These are phyloP conservation scores for Zymoseptoria brevis DNA, from an alignment of 2,329 filamentous ascomycete genomes.

Conservation along the genomic window DNA sequence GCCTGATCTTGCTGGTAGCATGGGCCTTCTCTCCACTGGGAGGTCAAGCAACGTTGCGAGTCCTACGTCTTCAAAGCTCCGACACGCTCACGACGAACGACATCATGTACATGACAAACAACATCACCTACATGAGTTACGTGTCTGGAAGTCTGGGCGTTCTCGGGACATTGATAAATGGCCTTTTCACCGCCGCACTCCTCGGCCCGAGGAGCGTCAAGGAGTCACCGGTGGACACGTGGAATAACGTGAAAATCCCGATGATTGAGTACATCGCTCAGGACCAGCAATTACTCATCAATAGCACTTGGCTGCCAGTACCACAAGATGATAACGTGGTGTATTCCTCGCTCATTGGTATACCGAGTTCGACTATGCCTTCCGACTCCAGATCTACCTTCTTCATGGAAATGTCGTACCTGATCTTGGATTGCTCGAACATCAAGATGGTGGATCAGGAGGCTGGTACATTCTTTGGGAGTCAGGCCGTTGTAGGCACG, in stretches of 20 bases:
- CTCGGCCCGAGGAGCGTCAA: conserved; percentile 1
- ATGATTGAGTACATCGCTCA: not conserved
- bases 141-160: not conserved
- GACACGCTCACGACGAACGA: not conserved
- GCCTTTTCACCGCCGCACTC: conserved; percentile 2
- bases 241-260: conserved; percentile 5
- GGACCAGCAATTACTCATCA: not conserved
- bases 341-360: conserved; percentile 3
- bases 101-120: conserved; percentile 1
- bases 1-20: not conserved
- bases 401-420: not conserved
- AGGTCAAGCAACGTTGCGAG: conserved; percentile 2
- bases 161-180: not conserved
- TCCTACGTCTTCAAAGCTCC: not conserved
- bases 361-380: not conserved
- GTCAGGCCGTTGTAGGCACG: too few species aligned
- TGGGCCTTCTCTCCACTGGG: conserved; percentile 4
- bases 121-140: not conserved
- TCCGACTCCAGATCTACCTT: not conserved
- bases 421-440: not conserved
- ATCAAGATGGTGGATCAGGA: not conserved
- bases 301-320: conserved; percentile 1
- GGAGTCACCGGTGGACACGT: not conserved
- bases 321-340: not conserved
- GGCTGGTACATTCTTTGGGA: too few species aligned